These are phyloP conservation scores for Xenoacremonium recifei DNA, from an alignment of 2,329 filamentous ascomycete species.

Conservation along the genomic window DNA sequence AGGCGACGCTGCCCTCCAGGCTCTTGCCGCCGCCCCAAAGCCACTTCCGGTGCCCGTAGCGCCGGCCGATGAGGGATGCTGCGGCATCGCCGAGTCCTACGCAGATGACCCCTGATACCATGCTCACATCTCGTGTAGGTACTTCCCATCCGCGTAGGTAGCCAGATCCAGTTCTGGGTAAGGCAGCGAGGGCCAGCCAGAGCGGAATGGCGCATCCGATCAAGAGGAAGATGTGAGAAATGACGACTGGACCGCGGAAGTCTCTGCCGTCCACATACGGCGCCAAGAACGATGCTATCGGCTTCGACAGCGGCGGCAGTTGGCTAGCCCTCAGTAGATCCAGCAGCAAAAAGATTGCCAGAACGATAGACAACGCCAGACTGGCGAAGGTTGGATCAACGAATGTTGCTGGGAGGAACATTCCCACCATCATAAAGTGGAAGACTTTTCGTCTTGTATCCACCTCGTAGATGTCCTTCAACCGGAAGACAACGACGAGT, in stretches of 20 bases:
- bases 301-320: constrained; percentile 83
- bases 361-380: constrained; percentile 73
- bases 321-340: constrained; percentile 90
- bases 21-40: constrained; percentile 96
- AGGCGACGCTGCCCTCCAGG: constrained; percentile 81
- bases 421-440: constrained; percentile 96
- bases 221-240: constrained; percentile 92
- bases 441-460: constrained; percentile 97
- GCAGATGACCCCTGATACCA: constrained; percentile 90
- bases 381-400: constrained; percentile 83
- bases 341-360: constrained; percentile 83
- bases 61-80: constrained; percentile 82
- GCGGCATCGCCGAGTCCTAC: constrained; percentile 95
- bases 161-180: constrained; percentile 54
- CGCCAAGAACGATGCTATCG: constrained; percentile 81
- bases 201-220: constrained; percentile 94
- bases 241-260: constrained; percentile 87
- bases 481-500: constrained; percentile 69
- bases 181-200: constrained; percentile 79
- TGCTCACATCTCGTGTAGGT: constrained; percentile 71
- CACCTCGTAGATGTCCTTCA: constrained; percentile 80
- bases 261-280: constrained; percentile 95
- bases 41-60: constrained; percentile 88
- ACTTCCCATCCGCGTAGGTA: constrained; percentile 75
- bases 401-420: constrained; percentile 86